Evolutionary conservation across 306 rosid species (phyloP).

Genomic region (Rubus idaeus): DNA sequence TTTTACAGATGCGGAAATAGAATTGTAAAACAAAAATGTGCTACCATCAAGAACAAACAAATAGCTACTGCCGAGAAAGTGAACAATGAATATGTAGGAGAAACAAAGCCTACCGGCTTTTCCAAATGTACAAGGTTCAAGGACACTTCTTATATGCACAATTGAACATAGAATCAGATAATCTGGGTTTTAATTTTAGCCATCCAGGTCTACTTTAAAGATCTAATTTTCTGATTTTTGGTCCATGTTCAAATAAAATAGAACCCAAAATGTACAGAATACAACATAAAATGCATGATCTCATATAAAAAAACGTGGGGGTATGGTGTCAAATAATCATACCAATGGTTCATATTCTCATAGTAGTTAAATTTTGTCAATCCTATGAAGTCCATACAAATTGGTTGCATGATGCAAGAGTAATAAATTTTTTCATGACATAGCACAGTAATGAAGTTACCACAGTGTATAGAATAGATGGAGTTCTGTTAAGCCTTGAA

Average conservation of each 20-base stretch:
- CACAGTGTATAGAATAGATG: slow-evolving; percentile 84
- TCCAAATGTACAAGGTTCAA: not conserved
- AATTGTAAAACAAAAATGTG: not conserved
- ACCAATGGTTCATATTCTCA: not conserved
- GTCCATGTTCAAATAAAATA: not conserved
- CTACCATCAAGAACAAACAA: not conserved
- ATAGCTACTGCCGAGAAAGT: not conserved
- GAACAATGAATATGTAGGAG: not conserved
- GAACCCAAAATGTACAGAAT: not conserved
- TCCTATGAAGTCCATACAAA: not conserved
- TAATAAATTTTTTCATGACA: not conserved
- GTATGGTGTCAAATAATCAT: not conserved
- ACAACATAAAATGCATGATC: not conserved
- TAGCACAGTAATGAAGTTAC: slow-evolving; percentile 39
- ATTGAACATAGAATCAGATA: not conserved
- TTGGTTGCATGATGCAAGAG: not conserved
- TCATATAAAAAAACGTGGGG: not conserved
- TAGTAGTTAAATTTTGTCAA: not conserved
- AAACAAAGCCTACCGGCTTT: not conserved
- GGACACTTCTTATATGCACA: not conserved
- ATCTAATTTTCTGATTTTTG: not conserved
- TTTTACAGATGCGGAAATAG: slow-evolving; percentile 18
- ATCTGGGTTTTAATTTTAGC: not conserved
- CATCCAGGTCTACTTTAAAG: not conserved
- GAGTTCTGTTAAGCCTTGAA: slow-evolving; percentile 67